Base-by-base conservation (phyloP, 2,329 filamentous ascomycete species). In the Biscogniauxia sp. region DNA sequence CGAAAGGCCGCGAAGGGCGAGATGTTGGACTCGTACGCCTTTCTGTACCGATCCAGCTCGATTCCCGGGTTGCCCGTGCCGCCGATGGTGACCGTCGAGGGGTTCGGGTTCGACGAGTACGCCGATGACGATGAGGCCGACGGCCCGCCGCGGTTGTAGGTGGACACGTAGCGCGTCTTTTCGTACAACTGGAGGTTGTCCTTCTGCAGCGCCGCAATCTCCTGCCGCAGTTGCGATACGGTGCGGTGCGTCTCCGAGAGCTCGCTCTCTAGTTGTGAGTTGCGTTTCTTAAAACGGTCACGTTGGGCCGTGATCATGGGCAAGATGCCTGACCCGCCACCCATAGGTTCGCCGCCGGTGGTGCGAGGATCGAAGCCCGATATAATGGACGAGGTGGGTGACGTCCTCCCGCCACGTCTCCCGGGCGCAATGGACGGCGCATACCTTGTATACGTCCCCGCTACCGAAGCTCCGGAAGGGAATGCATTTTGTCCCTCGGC, bases 261-360 rank as follows among this genome's bases (percentile, higher is more conserved):
- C 72, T 98, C 94, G 62, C 90, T 86, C 77, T 98, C 95, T 20
- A 99, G 85, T 74, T 99, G 91, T 0, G 87, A 80, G 66, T 97
- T 98, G 72, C 93, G 92, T 80, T 96, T 92, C 82, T 97, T 98
- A 85, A 98, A 99, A 56, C 95, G 92, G 77, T 99, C 95, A 63
- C 95, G 89, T 77, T 99, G 96, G 1, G 96, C 95, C 37, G 95
- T 97, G 56, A 99, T 91, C 96, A 99, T 99, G 37, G 95, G 96
- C 23, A 99, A 80, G 65, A 99, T 97, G 13, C 93, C 92, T 0
- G 91, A 91, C 1, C 92, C 91, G 57, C 91, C 83, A 32, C 90
- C 90, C 58, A 89, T 83, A 8, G 88, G 81, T 53, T 92, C 90
- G 17, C 82, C 78, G 49, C 81, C 77, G 8, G 76, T 73, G 77